phyloP scores from a whole-genome alignment of 495 filamentous ascomycete genomes.

The Mycothermus thermophilus region DNA sequence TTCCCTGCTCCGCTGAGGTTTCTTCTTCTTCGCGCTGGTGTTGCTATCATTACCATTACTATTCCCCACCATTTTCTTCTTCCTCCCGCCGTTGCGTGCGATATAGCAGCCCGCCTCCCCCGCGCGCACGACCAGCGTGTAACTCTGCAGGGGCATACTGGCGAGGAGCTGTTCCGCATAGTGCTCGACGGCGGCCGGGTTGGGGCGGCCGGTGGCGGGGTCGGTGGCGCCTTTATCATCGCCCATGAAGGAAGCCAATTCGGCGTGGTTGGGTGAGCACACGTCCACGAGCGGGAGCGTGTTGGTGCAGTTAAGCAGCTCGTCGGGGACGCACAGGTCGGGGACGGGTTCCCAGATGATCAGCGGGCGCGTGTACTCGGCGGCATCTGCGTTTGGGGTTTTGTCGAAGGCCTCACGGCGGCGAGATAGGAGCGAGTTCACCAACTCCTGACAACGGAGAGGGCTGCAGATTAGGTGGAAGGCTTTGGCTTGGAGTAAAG shows the following conservation, averaged over 20 bases:
- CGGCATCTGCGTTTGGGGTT: too few species aligned
- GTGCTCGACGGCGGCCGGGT: conserved; percentile 35
- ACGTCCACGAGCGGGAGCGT: conserved; percentile 64
- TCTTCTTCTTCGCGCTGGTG: conserved; percentile 20
- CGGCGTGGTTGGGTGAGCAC: conserved; percentile 76
- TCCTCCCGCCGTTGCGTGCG: conserved; percentile 37
- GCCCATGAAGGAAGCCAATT: conserved; percentile 70
- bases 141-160: conserved; percentile 40
- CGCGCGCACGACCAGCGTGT: conserved; percentile 38
- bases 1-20: conserved; percentile 16
- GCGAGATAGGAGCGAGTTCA: conserved; percentile 43
- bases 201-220: conserved; percentile 36
- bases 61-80: conserved; percentile 20
- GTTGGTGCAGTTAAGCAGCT: conserved; percentile 58
- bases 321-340: conserved; percentile 63
- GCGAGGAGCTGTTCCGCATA: conserved; percentile 38
- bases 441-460: conserved; percentile 58
- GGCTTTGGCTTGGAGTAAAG: conserved; percentile 52
- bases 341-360: conserved; percentile 96
- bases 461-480: conserved; percentile 86
- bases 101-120: conserved; percentile 39
- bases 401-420: conserved; percentile 12
- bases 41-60: not conserved
- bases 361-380: conserved; percentile 43
- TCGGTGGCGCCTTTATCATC: conserved; percentile 35